Evolutionary conservation across 2,329 filamentous ascomycete genomes (phyloP).

Genomic region (Paraconiothyrium sp.): DNA sequence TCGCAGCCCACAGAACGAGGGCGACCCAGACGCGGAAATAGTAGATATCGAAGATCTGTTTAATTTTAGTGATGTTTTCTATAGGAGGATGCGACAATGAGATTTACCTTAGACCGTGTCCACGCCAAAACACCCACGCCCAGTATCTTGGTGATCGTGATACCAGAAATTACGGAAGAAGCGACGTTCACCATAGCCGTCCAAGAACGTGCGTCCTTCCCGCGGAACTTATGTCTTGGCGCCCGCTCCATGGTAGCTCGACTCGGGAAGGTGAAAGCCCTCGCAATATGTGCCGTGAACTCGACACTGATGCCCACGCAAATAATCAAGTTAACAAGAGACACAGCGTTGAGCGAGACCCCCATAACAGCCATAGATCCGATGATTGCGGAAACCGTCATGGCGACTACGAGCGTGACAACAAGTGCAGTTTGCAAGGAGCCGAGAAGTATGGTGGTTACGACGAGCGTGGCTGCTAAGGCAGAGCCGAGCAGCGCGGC

Average conservation of each 20-base stretch:
- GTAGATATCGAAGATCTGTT: constrained; percentile 93
- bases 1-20: constrained; percentile 86
- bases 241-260: constrained; percentile 82
- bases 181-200: constrained; percentile 94
- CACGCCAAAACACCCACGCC: constrained; percentile 94
- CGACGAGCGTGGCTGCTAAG: constrained; percentile 82
- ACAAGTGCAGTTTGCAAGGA: constrained; percentile 83
- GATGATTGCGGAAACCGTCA: constrained; percentile 94
- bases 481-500: constrained; percentile 82
- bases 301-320: constrained; percentile 96
- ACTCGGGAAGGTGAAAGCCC: constrained; percentile 94
- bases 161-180: constrained; percentile 92
- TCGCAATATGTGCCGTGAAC: constrained; percentile 95
- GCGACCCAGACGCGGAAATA: constrained; percentile 98
- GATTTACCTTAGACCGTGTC: constrained; percentile 77
- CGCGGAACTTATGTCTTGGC: constrained; percentile 75
- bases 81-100: not conserved
- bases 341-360: constrained; percentile 94
- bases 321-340: constrained; percentile 94
- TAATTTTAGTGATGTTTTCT: not conserved
- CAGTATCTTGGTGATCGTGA: constrained; percentile 93
- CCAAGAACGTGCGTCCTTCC: constrained; percentile 87
- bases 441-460: constrained; percentile 83
- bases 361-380: constrained; percentile 90
- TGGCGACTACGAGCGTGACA: constrained; percentile 85